Conservation (phyloP, 495 filamentous ascomycete genomes). For the Paragyromitra xinjiangensis region DNA sequence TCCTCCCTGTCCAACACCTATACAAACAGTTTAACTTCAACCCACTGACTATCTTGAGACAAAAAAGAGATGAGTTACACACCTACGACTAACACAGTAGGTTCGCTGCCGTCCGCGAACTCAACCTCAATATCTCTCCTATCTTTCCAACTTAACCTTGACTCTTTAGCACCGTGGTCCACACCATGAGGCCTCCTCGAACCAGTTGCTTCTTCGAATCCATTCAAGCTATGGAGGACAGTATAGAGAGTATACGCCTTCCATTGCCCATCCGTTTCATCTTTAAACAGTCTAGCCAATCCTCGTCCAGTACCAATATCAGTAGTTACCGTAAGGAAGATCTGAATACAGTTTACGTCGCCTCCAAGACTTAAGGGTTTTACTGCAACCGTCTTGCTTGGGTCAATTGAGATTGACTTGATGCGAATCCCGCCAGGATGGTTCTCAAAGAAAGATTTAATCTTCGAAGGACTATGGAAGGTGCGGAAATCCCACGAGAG, state of each 20-base stretch:
- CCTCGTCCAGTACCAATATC: conserved; percentile 67
- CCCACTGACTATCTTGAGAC: background rate
- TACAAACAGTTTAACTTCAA: background rate
- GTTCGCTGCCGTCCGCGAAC: conserved; percentile 64
- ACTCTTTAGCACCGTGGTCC: conserved; percentile 61
- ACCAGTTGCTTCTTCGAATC: conserved; percentile 65
- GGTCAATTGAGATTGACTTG: conserved; percentile 64
- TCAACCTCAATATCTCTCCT: conserved; percentile 66
- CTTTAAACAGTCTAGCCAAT: conserved; percentile 66
- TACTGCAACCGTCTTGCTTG: conserved; percentile 54
- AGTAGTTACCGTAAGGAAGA: conserved; percentile 66
- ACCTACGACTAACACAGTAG: conserved; percentile 74
- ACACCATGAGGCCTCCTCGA: conserved; percentile 64
- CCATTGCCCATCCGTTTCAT: conserved; percentile 63
- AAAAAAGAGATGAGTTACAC: conserved; percentile 49
- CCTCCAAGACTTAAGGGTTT: conserved; percentile 55
- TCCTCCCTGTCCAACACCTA: conserved; percentile 66
- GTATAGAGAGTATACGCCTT: conserved; percentile 75
- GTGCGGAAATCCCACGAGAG: conserved; percentile 71
- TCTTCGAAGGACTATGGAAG: conserved; percentile 65
- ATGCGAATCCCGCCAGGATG: conserved; percentile 58
- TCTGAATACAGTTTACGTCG: conserved; percentile 63
- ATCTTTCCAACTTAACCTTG: conserved; percentile 72
- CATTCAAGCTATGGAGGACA: conserved; percentile 64
- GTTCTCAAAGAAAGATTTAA: conserved; percentile 63